Evolutionary conservation across 2,329 filamentous ascomycete species (phyloP).

Genomic region (Hypoxylon sp.): DNA sequence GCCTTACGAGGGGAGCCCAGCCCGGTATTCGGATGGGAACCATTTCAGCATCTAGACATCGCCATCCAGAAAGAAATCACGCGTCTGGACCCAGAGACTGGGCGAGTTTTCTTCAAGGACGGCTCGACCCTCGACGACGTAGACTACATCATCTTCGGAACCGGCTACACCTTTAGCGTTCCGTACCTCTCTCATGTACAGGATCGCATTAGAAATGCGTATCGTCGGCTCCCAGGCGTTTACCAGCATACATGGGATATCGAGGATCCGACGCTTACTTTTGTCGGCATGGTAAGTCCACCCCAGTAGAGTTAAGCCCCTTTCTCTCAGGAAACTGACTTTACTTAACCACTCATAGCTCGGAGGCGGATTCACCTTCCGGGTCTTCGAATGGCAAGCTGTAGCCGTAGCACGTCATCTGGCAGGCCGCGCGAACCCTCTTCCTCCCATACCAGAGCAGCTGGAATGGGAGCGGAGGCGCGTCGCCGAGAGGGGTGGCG

Average conservation of each 20-base stretch:
- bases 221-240: slow-evolving; percentile 53
- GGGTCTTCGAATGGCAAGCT: slow-evolving; percentile 57
- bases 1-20: slow-evolving; percentile 62
- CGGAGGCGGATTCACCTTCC: slow-evolving; percentile 55
- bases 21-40: slow-evolving; percentile 67
- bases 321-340: background rate
- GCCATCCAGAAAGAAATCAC: slow-evolving; percentile 59
- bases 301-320: background rate
- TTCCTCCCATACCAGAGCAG: slow-evolving; percentile 51
- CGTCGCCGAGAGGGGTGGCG: slow-evolving; percentile 49
- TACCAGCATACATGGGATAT: slow-evolving; percentile 56
- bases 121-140: slow-evolving; percentile 62
- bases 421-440: slow-evolving; percentile 49
- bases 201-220: slow-evolving; percentile 57
- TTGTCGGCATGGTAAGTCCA: slow-evolving; percentile 54
- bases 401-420: slow-evolving; percentile 55
- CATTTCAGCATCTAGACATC: slow-evolving; percentile 68
- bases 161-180: slow-evolving; percentile 70
- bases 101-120: slow-evolving; percentile 65
- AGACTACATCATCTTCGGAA: slow-evolving; percentile 71
- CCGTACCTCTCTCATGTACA: slow-evolving; percentile 65
- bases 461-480: slow-evolving; percentile 52
- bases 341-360: slow-evolving; percentile 41
- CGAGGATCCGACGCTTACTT: slow-evolving; percentile 53
- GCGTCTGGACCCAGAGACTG: slow-evolving; percentile 52